Percentiles rank a stretch among this genome's conserved stretches.
These are phyloP conservation scores for Berberis thunbergii DNA, from an alignment of 164 flowering plant species.

Conservation along the genomic window DNA sequence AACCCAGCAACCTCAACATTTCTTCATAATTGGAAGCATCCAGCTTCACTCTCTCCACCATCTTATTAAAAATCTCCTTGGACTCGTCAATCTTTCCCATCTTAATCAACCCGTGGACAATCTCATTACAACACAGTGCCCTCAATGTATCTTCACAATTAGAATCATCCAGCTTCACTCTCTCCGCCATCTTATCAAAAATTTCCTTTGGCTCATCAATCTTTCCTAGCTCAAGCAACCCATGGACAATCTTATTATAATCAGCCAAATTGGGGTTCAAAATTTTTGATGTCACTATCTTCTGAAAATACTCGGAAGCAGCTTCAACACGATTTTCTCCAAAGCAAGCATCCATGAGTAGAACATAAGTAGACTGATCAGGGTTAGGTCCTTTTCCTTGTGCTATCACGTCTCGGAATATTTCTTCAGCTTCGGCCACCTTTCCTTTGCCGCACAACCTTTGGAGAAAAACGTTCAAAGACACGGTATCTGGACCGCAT, in stretches of 20 bases:
- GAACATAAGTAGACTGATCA: constrained; percentile 65
- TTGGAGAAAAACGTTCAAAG: constrained; percentile 76
- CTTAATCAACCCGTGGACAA: too few species aligned
- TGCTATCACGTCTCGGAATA: constrained; percentile 45
- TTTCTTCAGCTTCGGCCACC: constrained; percentile 66
- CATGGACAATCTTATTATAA: constrained; percentile 54
- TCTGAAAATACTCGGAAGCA: constrained; percentile 65
- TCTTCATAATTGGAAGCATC: too few species aligned
- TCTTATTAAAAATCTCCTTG: too few species aligned
- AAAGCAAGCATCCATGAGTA: constrained; percentile 81
- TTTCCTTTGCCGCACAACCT: constrained; percentile 58
- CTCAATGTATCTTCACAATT: constrained; percentile 60
- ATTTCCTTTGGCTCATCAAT: constrained; percentile 72
- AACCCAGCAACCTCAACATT: too few species aligned
- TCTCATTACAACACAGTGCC: constrained; percentile 8
- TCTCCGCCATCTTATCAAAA: constrained; percentile 76
- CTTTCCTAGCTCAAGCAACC: constrained; percentile 54
- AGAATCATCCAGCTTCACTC: constrained; percentile 55
- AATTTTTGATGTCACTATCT: constrained; percentile 57
- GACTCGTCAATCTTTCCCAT: too few species aligned
- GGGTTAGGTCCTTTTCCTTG: constrained; percentile 44
- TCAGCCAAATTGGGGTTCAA: constrained; percentile 67
- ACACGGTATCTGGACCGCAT: constrained; percentile 62
- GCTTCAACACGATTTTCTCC: constrained; percentile 45
- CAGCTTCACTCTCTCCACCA: too few species aligned